Base-by-base conservation (phyloP, 148 eudicot species). In the Fagopyrum tataricum region DNA sequence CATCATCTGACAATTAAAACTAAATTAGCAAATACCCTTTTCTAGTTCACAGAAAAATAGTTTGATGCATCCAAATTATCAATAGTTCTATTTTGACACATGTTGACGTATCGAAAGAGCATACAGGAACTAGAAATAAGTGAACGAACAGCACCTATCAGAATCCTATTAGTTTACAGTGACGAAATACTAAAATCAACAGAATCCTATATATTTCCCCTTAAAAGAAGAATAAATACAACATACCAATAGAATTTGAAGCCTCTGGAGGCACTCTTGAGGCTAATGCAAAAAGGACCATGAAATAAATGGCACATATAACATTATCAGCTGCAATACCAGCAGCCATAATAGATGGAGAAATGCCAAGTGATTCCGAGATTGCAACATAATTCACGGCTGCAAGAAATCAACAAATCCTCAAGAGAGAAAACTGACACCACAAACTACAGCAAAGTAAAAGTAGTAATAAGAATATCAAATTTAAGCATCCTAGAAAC, bases 311-410 rank as follows among this genome's bases (percentile, higher is more conserved):
- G 24, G 98, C 97, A 78, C 95, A 91, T 61, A 93, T 87, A 46
- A 93, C 91, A 84, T 93, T 93, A 73, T 89, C 98, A 61, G 92
- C 98, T 72, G 98, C 98, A 74, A 91, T 84, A 47, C 98, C 98
- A 62, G 97, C 97, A 42, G 95, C 91, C 74, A 93, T 74, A 71
- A 89, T 88, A 26, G 98, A 91, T 5, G 92, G 88, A 70, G 98
- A 91, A 59, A 85, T 76, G 5, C 84, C 87, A 43, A 93, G 87
- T 47, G 85, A 87, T 68, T 91, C 88, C 5, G 94, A 81, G 67
- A 93, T 87, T 52, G 98, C 94, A 70, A 93, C 79, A 69, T 85
- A 93, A 77, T 91, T 93, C 61, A 93, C 90, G 78, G 97, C 98
- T 93, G 78, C 84, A 82, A 24, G 26, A 41, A 17, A 47, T 24